These are phyloP conservation scores for Candida ponderosae DNA, from an alignment of 805 yeast species.

Conservation along the genomic window DNA sequence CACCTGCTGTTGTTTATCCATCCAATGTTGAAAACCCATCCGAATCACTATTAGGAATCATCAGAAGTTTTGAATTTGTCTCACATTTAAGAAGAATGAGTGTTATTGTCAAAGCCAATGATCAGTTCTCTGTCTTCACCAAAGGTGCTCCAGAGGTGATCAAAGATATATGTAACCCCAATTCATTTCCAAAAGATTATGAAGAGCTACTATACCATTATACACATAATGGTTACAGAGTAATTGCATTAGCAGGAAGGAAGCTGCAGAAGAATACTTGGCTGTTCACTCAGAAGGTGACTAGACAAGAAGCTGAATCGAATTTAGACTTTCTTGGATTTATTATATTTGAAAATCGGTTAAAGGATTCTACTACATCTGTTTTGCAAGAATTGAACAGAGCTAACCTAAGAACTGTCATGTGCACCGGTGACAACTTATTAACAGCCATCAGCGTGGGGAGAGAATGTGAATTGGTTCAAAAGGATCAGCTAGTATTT, in stretches of 20 bases:
- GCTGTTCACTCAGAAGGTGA: constrained; percentile 38
- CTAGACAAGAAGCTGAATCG: constrained; percentile 63
- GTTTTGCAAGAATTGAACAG: constrained; percentile 52
- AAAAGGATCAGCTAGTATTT: constrained; percentile 36
- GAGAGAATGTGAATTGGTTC: constrained; percentile 67
- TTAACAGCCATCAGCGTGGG: constrained; percentile 93
- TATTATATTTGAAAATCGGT: constrained; percentile 85
- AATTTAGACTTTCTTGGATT: constrained; percentile 76
- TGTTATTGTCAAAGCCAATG: constrained; percentile 52
- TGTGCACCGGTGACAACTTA: constrained; percentile 98
- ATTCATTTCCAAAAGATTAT: constrained; percentile 66
- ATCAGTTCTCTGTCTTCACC: constrained; percentile 48
- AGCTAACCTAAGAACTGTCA: constrained; percentile 75
- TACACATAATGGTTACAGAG: constrained; percentile 91
- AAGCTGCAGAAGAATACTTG: constrained; percentile 34
- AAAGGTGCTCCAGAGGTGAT: constrained; percentile 98
- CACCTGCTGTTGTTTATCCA: constrained; percentile 47
- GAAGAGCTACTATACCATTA: constrained; percentile 70
- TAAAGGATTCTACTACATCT: constrained; percentile 59
- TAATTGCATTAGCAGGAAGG: constrained; percentile 87
- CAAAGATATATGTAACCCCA: constrained; percentile 63
- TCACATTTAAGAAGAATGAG: constrained; percentile 87
- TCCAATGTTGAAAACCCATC: constrained; percentile 27
- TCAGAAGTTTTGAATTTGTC: constrained; percentile 70
- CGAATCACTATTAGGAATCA: constrained; percentile 34